phyloP scores from a whole-genome alignment of 2,329 filamentous ascomycete species.

The Monosporascus sp. region DNA sequence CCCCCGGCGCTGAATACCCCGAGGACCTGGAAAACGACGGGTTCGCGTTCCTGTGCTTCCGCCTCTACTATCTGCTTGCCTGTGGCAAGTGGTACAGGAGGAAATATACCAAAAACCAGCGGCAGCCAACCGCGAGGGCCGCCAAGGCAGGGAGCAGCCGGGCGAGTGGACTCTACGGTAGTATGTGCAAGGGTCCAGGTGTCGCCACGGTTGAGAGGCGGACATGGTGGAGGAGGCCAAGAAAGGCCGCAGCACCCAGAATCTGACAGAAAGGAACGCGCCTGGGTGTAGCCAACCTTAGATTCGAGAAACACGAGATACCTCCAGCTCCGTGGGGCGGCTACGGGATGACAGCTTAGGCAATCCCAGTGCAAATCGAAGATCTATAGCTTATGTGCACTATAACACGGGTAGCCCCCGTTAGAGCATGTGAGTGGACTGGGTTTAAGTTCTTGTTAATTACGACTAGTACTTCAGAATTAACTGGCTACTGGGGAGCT shows the following conservation, averaged over 20 bases:
- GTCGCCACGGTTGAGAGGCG: slow-evolving; percentile 45
- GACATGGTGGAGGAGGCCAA: slow-evolving; percentile 41
- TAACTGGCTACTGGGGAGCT: no score
- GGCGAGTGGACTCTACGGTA: slow-evolving; percentile 54
- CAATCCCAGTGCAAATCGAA: no score
- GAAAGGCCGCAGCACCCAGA: slow-evolving; percentile 29
- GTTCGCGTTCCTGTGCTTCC: slow-evolving; percentile 55
- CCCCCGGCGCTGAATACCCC: slow-evolving; percentile 60
- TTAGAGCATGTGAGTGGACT: no score
- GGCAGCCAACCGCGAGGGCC: slow-evolving; percentile 19
- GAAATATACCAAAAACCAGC: slow-evolving; percentile 20
- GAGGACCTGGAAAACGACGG: slow-evolving; percentile 57
- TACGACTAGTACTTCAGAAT: no score
- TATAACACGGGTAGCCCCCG: no score
- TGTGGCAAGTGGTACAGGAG: slow-evolving; percentile 58
- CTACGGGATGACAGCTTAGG: no score
- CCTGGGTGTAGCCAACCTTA: slow-evolving; percentile 29
- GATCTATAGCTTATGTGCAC: no score
- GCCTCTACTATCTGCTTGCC: slow-evolving; percentile 54
- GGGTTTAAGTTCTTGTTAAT: no score
- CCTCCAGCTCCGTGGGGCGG: background rate
- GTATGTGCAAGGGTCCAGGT: slow-evolving; percentile 54
- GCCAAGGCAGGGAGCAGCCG: slow-evolving; percentile 48
- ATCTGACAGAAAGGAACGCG: slow-evolving; percentile 28
- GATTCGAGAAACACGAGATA: no score